Conservation (phyloP, 805 yeast genomes). For the Metschnikowia shivogae region DNA sequence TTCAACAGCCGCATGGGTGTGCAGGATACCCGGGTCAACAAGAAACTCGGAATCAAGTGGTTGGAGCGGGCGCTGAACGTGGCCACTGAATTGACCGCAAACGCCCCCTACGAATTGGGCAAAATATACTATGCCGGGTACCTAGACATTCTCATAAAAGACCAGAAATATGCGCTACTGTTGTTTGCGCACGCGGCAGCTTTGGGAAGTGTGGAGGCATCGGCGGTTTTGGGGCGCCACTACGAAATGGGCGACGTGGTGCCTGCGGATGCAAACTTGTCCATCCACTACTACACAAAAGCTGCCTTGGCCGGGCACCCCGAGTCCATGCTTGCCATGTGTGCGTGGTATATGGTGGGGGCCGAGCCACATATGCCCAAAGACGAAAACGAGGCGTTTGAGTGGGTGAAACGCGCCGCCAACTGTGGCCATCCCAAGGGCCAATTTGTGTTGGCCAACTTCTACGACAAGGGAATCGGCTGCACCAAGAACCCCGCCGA, state of each 20-base stretch:
- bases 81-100: slow-evolving; percentile 79
- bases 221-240: slow-evolving; percentile 72
- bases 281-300: slow-evolving; percentile 88
- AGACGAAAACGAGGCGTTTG: slow-evolving; percentile 83
- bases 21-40: slow-evolving; percentile 58
- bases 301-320: slow-evolving; percentile 89
- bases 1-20: slow-evolving; percentile 85
- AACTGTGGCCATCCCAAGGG: slow-evolving; percentile 71
- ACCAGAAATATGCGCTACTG: slow-evolving; percentile 77
- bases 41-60: slow-evolving; percentile 91
- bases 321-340: slow-evolving; percentile 84
- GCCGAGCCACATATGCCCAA: slow-evolving; percentile 75
- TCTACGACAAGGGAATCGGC: slow-evolving; percentile 85
- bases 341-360: slow-evolving; percentile 96
- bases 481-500: slow-evolving; percentile 53
- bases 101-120: slow-evolving; percentile 93
- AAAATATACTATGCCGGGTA: slow-evolving; percentile 81
- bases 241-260: slow-evolving; percentile 79
- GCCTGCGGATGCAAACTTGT: slow-evolving; percentile 74
- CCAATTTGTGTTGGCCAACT: slow-evolving; percentile 78
- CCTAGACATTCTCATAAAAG: slow-evolving; percentile 80
- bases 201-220: slow-evolving; percentile 77
- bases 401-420: slow-evolving; percentile 92
- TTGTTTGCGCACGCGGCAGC: slow-evolving; percentile 85
- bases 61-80: slow-evolving; percentile 77